Base-by-base conservation (phyloP, 2,329 filamentous ascomycete genomes). In the Talaromyces sp. region DNA sequence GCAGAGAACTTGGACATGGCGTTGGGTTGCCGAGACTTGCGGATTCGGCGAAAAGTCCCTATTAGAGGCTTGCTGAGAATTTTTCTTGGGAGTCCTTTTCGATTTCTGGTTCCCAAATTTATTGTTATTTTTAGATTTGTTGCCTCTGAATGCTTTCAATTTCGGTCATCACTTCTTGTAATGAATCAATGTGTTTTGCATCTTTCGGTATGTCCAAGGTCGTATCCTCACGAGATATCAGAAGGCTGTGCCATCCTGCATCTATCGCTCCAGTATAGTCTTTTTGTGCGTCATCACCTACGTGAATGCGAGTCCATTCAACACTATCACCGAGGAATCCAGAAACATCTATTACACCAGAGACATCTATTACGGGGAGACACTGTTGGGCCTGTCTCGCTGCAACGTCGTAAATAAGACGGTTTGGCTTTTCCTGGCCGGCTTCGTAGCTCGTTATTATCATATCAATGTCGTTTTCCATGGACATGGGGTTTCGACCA, bases 371-470 rank as follows among this genome's bases (percentile, higher is more conserved):
- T 7, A 54, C 42, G 18, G 58, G 60, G 50, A 64, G 40, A 40
- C 70, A 47, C 31, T 65, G 59, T 12, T 56, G 62, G 16, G 75
- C 76, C 51, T 75, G 70, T 8, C 70, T 66, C 59, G 66, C 65
- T 2, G 78, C 76, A 47, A 75, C 67, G 36, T 78, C 69, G 63
- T 78, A 81, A 33, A 81, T 78, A 33, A 68, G 57, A 5, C 65
- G 68, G 63, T 72, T 65, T 3, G 79, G 79, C 59, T 81, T 81
- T 66, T 79, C 78, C n/a, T 72, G 68, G 6, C 74, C 77, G 3
- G 77, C 78, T 57, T 79, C 76, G 64, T 80, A 81, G 65, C 78
- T 81, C 9, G 78, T 81, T 30, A 79, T 72, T 0, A 81, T 67
- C 55, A 81, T 70, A 60, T 81, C 75, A 44, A 81, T 61, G 68